Evolutionary conservation across 768 basidiomycete genomes (phyloP).

Genomic region (Rhodocollybia butyracea): DNA sequence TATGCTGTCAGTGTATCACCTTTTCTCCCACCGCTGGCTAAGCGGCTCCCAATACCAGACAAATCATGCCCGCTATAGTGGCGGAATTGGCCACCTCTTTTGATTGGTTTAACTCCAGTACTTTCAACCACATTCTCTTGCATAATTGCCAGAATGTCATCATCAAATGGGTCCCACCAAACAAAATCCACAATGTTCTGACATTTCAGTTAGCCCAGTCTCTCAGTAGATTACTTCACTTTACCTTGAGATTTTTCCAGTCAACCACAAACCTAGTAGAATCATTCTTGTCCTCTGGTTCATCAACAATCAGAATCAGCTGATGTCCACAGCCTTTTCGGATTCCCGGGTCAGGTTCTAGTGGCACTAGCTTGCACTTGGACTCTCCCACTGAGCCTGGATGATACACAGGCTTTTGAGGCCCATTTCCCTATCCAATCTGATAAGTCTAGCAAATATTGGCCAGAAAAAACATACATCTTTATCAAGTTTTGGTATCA

Average conservation of each 20-base stretch:
- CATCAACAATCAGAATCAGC: neutral
- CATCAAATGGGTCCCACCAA: neutral
- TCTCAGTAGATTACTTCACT: neutral
- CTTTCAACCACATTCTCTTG: neutral
- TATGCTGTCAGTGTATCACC: neutral
- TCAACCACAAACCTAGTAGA: neutral
- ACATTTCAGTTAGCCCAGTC: neutral
- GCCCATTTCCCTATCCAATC: neutral
- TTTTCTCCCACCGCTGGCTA: neutral
- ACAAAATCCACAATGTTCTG: neutral
- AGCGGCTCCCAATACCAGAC: neutral
- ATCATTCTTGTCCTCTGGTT: neutral
- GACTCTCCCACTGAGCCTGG: neutral
- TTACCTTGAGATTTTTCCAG: neutral
- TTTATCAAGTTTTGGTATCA: neutral
- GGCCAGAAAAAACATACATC: neutral
- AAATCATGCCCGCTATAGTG: neutral
- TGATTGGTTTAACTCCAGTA: neutral
- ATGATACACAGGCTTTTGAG: neutral
- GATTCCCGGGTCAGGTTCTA: neutral
- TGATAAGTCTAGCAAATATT: neutral
- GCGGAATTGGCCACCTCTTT: neutral
- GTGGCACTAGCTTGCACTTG: neutral
- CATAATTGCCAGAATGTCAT: neutral
- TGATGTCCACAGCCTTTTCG: neutral